Evolutionary conservation across 2,329 filamentous ascomycete species (phyloP), one percentile per base, ranked within the genome.

Genomic region (Fusarium sp.): DNA sequence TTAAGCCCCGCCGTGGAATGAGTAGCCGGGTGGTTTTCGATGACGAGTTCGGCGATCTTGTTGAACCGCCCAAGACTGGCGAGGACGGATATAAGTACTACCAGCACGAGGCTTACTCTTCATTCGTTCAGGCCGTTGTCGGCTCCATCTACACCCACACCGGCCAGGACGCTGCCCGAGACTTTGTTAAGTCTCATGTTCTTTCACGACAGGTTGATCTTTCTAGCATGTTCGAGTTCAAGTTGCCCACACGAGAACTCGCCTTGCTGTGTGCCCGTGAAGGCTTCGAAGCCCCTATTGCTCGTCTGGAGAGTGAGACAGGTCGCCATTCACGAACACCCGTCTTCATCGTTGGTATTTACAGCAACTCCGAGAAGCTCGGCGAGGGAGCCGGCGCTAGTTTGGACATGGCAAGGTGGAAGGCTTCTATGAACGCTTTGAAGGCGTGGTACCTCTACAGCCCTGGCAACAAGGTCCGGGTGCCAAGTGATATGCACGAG

Each of bases 391-490:
- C 90, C 22, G 96, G 92, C 25, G 84, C 91, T 51, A 94, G 88
- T 80, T 84, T 98, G 60, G 86, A 94, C 71, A 88, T 94, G 75
- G 95, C 92, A 32, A 89, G 93, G 69, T 86, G 88, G 69, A 88
- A 93, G 79, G 96, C 96, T 22, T 90, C 93, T 40, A 94, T 97
- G 76, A 91, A 92, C 69, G 91, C 94, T 20, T 85, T 99, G 77
- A 97, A 97, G 85, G 87, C 91, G 8, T 99, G 96, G 96, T 99
- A 99, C 81, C 85, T 99, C 56, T 99, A 99, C 84, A 94, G 91
- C 79, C 95, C 96, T 29, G 84, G 86, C 59, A 82, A 85, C 73
- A 82, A 88, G 69, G 87, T 89, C 52, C 85, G 86, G 62, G 84
- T 93, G 66, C 91, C 91, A 25, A 93, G 91, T 77, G 90, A 92